Base-by-base conservation (phyloP, 2,329 filamentous ascomycete species). In the Fusarium longipes region DNA sequence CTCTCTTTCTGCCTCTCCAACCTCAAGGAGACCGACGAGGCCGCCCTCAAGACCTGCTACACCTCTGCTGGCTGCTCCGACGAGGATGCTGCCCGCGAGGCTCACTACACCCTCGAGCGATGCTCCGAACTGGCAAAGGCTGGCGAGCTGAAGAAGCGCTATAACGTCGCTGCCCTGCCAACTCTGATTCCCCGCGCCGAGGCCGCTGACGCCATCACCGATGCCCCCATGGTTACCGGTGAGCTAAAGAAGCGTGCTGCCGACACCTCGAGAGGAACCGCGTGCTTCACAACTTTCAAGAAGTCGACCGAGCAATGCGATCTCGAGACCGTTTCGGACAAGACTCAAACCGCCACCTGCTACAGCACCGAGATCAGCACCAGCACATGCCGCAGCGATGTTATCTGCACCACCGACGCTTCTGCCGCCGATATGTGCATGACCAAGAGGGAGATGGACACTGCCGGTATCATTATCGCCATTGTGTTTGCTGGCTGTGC, bases 401-500 rank as follows among this genome's bases (percentile, higher is more conserved):
- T 81, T 57, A 75, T 82, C 68, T 87, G 85, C 81, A 74, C 71
- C 63, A 70, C 74, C 49, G 78, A 82, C 76, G 48, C 51, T 45
- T 49, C 70, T 51, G 76, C 79, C 70, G 68, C 74, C 32, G 73
- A 77, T 45, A 75, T 80, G n/a, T 86, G 83, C 80, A 78, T 78
- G 65, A 77, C 79, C 73, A 59, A 47, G 40, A 36, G 69, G 32
- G 81, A 79, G 69, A 76, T 86, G 53, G 79, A 79, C 67, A 71
- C 79, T 3, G 77, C 77, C 38, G 84, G 82, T 63, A 77, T 84
- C 70, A 77, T 85, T 73, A 79, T 87, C 64, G 76, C 80, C 70
- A 76, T 84, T 65, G 69, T 83, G 74, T 82, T 88, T 35, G 82
- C 77, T 56, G 64, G 75, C n/a, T 77, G 74, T 59, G 70, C 83